phyloP scores from a whole-genome alignment of 2,329 filamentous ascomycete species.

The Pseudogymnoascus sp. region DNA sequence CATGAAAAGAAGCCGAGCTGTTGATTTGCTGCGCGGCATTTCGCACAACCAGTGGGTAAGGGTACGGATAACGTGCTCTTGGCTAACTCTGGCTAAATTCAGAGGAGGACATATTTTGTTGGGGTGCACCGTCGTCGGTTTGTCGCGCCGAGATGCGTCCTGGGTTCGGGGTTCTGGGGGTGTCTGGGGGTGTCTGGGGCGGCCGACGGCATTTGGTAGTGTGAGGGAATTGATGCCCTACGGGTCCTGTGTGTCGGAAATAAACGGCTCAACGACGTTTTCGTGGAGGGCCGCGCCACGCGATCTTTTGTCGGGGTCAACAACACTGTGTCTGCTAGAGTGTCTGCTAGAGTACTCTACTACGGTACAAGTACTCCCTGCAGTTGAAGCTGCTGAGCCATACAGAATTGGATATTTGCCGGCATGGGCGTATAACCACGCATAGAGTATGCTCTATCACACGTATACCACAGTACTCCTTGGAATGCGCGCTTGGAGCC shows the following conservation, averaged over 20 bases:
- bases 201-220: conserved; percentile 5
- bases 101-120: neutral
- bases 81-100: neutral
- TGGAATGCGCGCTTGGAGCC: conserved; percentile 4
- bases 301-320: neutral
- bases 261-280: conserved; percentile 4
- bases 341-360: neutral
- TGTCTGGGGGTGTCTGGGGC: neutral
- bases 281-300: conserved; percentile 2
- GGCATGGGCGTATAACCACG: conserved; percentile 1
- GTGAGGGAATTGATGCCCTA: conserved; percentile 8
- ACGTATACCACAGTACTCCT: neutral
- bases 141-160: conserved; percentile 2
- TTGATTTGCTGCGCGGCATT: neutral
- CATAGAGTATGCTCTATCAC: conserved; percentile 1
- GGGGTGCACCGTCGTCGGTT: neutral
- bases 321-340: neutral
- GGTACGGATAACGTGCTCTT: conserved; percentile 1
- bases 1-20: neutral
- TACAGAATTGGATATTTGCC: conserved; percentile 1
- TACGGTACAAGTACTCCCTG: neutral
- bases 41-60: neutral
- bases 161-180: neutral
- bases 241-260: neutral
- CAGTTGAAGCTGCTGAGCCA: neutral